These are phyloP conservation scores for Pseudotulostoma volvatum DNA, from an alignment of 495 filamentous ascomycete genomes.

Conservation along the genomic window DNA sequence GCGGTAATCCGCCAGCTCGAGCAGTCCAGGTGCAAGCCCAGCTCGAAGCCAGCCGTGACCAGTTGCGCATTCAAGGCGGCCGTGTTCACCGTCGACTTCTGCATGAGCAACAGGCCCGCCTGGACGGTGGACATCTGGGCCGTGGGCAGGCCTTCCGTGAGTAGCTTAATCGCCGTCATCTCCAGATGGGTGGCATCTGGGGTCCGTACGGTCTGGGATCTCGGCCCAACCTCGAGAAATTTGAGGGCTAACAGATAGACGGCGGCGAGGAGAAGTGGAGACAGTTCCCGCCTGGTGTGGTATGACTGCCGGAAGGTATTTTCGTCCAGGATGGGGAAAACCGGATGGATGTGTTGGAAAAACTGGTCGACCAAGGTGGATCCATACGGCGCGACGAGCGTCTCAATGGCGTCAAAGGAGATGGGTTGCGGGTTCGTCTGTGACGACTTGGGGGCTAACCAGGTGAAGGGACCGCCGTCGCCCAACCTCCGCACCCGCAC, in stretches of 20 bases:
- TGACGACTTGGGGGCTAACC: constrained; percentile 22
- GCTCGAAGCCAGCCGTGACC: constrained; percentile 36
- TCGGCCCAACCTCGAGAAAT: constrained; percentile 66
- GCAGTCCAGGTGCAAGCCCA: constrained; percentile 42
- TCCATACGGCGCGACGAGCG: constrained; percentile 66
- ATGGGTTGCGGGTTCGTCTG: constrained; percentile 31
- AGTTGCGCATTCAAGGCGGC: constrained; percentile 73
- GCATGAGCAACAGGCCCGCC: constrained; percentile 74
- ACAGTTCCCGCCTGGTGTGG: constrained; percentile 58
- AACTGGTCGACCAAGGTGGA: constrained; percentile 70
- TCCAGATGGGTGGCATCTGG: constrained; percentile 66
- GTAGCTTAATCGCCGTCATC: constrained; percentile 51
- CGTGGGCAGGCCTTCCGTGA: constrained; percentile 61
- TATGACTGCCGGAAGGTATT: constrained; percentile 76
- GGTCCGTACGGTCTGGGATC: constrained; percentile 43
- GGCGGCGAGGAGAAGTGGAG: constrained; percentile 69
- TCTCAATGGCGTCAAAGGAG: constrained; percentile 66
- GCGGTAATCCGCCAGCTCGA: constrained; percentile 36
- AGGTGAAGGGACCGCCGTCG: constrained; percentile 70
- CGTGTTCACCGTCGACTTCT: constrained; percentile 72
- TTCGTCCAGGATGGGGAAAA: constrained; percentile 81
- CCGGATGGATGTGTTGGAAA: constrained; percentile 76
- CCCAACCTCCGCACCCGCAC: constrained; percentile 57
- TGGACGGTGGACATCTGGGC: constrained; percentile 88
- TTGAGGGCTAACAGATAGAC: constrained; percentile 84